Base-by-base conservation (phyloP, 768 basidiomycete genomes). In the Amanita exitialis region DNA sequence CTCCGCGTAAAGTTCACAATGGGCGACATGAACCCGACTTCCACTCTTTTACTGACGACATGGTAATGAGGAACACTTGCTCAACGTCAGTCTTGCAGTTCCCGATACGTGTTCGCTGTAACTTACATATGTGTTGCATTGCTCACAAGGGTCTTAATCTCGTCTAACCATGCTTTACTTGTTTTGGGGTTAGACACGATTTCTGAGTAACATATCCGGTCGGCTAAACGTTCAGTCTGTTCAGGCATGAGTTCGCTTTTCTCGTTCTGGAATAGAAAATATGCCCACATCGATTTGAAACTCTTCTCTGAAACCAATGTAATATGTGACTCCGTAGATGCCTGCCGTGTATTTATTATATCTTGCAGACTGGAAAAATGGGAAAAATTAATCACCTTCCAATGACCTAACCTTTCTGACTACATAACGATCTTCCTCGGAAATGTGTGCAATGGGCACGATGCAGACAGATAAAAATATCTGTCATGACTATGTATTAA, bases 391-490 rank as follows among this genome's bases (percentile, higher is more conserved):
- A 47, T 6, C 53, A 75, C 78, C 79, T 57, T 79, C 69, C 12
- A 83, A 53, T 2, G 74, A 69, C 15, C 78, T 71, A 38, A 80
- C 78, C 60, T 81, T 83, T 32, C 67, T 72, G 16, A 84, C 72
- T 2, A 71, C 65, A 58, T 81, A 85, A 5, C 77, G 73, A 27
- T 83, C 75, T 16, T 72, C 70, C 1, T 58, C 47, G 0, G 72
- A 60, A 8, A 85, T 73, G 42, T 71, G 69, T 3, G 80, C 69
- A 5, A 74, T 61, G 5, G 79, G 76, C 4, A 79, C 67, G 30
- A 79, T 64, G 27, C 70, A 70, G 27, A 82, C 75, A 0, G 80
- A 78, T 13, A 85, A 67, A 64, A 86, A 86, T 34, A 86, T 74
- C 77, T 83, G 49, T 30, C 15, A 49, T 36, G 10, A 7, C 30